Evolutionary conservation across 1,139 yeast genomes (phyloP).

Genomic region (Lipomyces yarrowii): DNA sequence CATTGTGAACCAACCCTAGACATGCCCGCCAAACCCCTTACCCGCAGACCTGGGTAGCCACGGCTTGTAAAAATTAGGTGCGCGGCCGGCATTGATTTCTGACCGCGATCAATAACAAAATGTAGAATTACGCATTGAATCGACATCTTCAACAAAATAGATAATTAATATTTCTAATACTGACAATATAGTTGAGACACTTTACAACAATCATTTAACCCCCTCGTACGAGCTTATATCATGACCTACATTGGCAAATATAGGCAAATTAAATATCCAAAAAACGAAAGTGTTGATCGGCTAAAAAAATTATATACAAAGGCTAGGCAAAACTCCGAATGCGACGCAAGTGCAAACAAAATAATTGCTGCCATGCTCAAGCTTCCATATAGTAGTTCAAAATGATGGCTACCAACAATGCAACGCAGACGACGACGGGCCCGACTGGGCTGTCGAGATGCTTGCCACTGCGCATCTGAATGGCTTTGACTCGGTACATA

Average conservation of each 20-base stretch:
- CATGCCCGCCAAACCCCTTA: too few species aligned
- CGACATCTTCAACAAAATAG: too few species aligned
- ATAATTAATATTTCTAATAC: too few species aligned
- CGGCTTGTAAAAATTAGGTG: too few species aligned
- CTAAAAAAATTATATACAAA: not conserved
- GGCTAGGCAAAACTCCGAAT: not conserved
- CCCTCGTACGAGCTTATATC: too few species aligned
- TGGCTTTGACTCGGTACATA: conserved; percentile 67
- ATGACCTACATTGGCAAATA: too few species aligned
- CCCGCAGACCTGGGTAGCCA: too few species aligned
- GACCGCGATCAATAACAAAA: too few species aligned
- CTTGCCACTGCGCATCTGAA: conserved; percentile 77
- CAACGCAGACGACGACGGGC: conserved; percentile 75
- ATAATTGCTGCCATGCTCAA: not conserved
- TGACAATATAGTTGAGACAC: not conserved
- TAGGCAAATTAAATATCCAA: not conserved
- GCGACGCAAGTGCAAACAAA: not conserved
- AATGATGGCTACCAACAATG: conserved; percentile 65
- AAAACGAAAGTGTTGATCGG: not conserved
- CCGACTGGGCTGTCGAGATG: conserved; percentile 91
- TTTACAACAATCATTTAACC: not conserved
- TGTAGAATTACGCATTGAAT: too few species aligned
- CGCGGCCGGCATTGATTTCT: too few species aligned
- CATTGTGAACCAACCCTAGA: not conserved
- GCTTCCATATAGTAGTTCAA: conserved; percentile 53